Percentiles rank a stretch among this genome's conserved stretches.
Evolutionary conservation across 192 early-diverging fungal genomes (phyloP).

Genomic region (Podila minutissima): DNA sequence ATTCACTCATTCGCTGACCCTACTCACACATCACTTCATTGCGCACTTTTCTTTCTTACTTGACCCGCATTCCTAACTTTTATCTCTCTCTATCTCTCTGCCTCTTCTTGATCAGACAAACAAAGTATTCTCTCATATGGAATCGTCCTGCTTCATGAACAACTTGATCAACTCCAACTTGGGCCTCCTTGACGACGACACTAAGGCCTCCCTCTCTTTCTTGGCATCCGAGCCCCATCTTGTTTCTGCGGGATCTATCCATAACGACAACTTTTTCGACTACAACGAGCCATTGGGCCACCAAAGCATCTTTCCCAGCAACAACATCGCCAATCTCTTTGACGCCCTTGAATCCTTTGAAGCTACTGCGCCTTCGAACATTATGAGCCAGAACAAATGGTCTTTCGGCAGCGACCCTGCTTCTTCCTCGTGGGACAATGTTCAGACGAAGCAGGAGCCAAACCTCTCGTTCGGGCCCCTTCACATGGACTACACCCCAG

Average conservation of each 20-base stretch:
- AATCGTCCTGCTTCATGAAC: neutral
- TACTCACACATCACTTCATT: too few species aligned
- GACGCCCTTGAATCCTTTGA: neutral
- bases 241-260: neutral
- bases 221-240: constrained; percentile 10
- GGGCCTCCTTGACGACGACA: constrained; percentile 18
- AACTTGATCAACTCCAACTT: neutral
- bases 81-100: too few species aligned
- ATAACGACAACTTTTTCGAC: neutral
- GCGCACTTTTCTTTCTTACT: too few species aligned
- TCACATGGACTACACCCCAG: constrained; percentile 28
- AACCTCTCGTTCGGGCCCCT: neutral
- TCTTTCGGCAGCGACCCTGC: neutral
- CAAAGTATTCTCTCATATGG: neutral
- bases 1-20: too few species aligned
- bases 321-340: constrained; percentile 16
- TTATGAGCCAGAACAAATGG: neutral
- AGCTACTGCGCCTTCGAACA: neutral
- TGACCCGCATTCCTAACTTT: too few species aligned
- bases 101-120: neutral
- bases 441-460: constrained; percentile 12
- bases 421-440: constrained; percentile 17
- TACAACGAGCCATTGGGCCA: constrained; percentile 1
- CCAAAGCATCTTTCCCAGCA: constrained; percentile 14
- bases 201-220: neutral